Conservation (phyloP, 768 basidiomycete species). For the Ephemerocybe angulata region DNA sequence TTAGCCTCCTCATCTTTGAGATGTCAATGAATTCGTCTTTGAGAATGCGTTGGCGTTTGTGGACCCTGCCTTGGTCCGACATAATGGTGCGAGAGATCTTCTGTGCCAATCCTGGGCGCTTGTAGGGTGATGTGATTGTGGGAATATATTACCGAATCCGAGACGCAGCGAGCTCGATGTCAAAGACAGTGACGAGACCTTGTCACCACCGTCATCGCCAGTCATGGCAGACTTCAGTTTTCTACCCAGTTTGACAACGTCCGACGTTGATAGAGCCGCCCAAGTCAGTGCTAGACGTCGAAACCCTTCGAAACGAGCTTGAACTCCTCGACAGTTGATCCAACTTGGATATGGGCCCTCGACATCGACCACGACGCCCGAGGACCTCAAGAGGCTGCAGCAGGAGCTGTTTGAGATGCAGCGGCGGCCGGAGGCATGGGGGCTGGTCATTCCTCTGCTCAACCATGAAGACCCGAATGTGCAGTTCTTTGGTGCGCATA, state of each 20-base stretch:
- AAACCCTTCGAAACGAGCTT: too few species aligned
- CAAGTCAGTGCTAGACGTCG: too few species aligned
- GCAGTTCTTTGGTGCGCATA: constrained; percentile 94
- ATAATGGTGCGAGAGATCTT: not conserved
- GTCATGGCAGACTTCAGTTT: constrained; percentile 11
- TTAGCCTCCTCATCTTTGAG: constrained; percentile 1
- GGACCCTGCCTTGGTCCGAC: not conserved
- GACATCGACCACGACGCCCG: too few species aligned
- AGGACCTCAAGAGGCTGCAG: constrained; percentile 57
- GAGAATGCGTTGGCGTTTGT: constrained; percentile 1
- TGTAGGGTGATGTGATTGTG: too few species aligned
- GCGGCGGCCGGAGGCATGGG: constrained; percentile 78
- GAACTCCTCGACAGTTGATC: too few species aligned
- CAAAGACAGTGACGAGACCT: too few species aligned
- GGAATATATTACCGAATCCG: too few species aligned
- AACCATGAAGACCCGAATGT: constrained; percentile 73
- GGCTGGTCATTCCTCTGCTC: constrained; percentile 73
- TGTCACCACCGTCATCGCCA: too few species aligned
- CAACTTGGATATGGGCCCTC: too few species aligned
- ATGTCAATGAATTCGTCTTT: not conserved
- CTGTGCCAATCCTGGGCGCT: too few species aligned
- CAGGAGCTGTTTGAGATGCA: constrained; percentile 75
- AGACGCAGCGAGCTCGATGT: too few species aligned
- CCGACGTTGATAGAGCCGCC: too few species aligned
- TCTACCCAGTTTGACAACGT: constrained; percentile 13